A percentile compares a stretch with the other conserved stretches of the same genome.
These are phyloP conservation scores for Rhizopogon vinicolor DNA, from an alignment of 768 basidiomycete species.

Conservation along the genomic window DNA sequence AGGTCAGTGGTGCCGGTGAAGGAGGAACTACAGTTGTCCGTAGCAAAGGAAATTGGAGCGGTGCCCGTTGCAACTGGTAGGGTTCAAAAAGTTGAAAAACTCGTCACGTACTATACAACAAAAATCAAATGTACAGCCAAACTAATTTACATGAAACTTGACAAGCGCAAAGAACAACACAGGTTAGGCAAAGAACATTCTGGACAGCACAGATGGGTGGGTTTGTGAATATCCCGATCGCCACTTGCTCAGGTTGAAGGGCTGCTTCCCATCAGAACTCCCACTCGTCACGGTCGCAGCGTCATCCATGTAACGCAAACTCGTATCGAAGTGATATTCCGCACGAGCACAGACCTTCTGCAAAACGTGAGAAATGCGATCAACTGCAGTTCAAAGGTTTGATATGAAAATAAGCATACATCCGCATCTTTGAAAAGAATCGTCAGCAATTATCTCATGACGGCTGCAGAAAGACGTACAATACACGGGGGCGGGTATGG, in stretches of 20 bases:
- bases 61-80: too few species aligned
- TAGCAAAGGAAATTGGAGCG: too few species aligned
- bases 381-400: not conserved
- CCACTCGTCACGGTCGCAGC: conserved; percentile 32
- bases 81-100: too few species aligned
- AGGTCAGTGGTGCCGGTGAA: too few species aligned
- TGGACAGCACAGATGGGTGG: conserved; percentile 23
- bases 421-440: conserved; percentile 44
- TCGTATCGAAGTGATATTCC: conserved; percentile 42
- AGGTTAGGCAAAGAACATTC: conserved; percentile 24
- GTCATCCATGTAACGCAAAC: conserved; percentile 26
- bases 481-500: conserved; percentile 60
- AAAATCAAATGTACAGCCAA: not conserved
- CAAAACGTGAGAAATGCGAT: conserved; percentile 4
- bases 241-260: conserved; percentile 28
- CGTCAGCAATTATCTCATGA: not conserved
- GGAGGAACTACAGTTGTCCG: too few species aligned
- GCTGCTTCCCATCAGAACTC: not conserved
- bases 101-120: too few species aligned
- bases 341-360: conserved; percentile 53
- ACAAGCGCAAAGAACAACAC: not conserved
- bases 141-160: not conserved
- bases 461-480: conserved; percentile 32
- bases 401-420: conserved; percentile 27
- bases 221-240: conserved; percentile 25